Conservation (phyloP, 805 yeast species). For the Kluyveromyces dobzhanskii region DNA sequence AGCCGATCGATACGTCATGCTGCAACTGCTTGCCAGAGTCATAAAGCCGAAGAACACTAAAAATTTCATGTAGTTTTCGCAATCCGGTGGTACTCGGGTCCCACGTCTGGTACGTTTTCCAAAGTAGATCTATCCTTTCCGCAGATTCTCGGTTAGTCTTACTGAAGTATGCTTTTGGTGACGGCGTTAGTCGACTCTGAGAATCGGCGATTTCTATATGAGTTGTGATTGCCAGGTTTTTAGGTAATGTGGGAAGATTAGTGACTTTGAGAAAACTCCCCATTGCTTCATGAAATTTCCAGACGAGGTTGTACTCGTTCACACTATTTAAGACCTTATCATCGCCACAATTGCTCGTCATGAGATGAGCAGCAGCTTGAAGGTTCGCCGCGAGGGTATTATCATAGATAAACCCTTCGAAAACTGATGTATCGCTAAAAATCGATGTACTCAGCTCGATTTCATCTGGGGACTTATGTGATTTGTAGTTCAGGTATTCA, state of each 20-base stretch:
- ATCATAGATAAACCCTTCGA: conserved; percentile 20
- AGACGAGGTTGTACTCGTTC: conserved; percentile 34
- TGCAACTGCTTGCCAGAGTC: conserved; percentile 16
- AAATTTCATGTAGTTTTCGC: conserved; percentile 20
- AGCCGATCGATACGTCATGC: conserved; percentile 8
- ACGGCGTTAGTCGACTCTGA: conserved; percentile 12
- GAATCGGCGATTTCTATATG: conserved; percentile 8
- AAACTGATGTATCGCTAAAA: conserved; percentile 23
- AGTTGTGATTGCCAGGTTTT: conserved; percentile 4
- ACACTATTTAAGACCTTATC: conserved; percentile 23
- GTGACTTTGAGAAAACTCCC: conserved; percentile 27
- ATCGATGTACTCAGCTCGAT: conserved; percentile 17
- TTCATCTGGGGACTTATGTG: conserved; percentile 17
- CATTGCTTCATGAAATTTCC: conserved; percentile 35
- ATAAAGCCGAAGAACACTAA: conserved; percentile 26
- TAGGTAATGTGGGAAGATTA: conserved; percentile 23
- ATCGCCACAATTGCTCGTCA: conserved; percentile 14
- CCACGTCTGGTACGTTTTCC: conserved; percentile 26
- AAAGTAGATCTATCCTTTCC: conserved; percentile 17
- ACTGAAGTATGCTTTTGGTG: conserved; percentile 14
- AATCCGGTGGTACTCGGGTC: conserved; percentile 28
- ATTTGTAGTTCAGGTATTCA: conserved; percentile 18
- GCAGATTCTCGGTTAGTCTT: conserved; percentile 21
- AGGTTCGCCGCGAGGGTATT: conserved; percentile 20
- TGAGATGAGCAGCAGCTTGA: conserved; percentile 14